Evolutionary conservation across 139 green algal genomes (phyloP).

Genomic region (Auxenochlorella pyrenoidosa): DNA sequence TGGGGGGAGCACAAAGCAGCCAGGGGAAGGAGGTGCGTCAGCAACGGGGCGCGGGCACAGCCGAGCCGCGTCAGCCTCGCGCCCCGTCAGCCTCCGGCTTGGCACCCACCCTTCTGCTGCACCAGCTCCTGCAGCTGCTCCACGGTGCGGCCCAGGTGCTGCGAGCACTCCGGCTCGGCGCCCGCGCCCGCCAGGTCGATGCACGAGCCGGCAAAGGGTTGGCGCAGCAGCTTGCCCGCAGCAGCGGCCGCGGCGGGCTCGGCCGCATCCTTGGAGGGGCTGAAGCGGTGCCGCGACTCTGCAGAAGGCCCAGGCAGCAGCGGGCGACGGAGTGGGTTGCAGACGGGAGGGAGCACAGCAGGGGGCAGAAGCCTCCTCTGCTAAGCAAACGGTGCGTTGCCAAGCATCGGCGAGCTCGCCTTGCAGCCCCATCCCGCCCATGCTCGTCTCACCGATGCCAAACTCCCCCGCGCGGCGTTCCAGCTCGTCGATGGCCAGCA

Average conservation of each 20-base stretch:
- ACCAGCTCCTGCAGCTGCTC: conserved; percentile 43
- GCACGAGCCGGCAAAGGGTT: not conserved
- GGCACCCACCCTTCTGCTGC: conserved; percentile 1
- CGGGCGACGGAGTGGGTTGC: not conserved
- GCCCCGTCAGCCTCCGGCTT: too few species aligned
- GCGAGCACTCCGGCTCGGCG: not conserved
- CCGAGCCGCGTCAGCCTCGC: too few species aligned
- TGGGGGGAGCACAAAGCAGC: not conserved
- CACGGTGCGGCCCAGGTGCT: conserved; percentile 33
- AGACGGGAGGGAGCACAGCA: too few species aligned
- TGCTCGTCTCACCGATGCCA: conserved; percentile 30
- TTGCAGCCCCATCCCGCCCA: too few species aligned
- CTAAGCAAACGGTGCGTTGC: too few species aligned
- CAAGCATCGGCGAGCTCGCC: too few species aligned
- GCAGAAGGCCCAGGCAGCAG: not conserved
- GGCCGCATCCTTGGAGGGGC: not conserved
- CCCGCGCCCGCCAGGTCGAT: too few species aligned
- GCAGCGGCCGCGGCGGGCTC: not conserved
- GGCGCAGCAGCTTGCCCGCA: not conserved
- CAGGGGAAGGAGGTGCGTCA: too few species aligned
- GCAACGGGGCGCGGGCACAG: too few species aligned
- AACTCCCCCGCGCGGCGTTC: conserved; percentile 41
- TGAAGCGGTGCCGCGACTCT: conserved; percentile 29
- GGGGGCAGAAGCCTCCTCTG: too few species aligned
- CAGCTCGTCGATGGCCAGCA: conserved; percentile 50